Conservation (phyloP, 2,329 filamentous ascomycete species). For the Aotearoamyces nothofagi region DNA sequence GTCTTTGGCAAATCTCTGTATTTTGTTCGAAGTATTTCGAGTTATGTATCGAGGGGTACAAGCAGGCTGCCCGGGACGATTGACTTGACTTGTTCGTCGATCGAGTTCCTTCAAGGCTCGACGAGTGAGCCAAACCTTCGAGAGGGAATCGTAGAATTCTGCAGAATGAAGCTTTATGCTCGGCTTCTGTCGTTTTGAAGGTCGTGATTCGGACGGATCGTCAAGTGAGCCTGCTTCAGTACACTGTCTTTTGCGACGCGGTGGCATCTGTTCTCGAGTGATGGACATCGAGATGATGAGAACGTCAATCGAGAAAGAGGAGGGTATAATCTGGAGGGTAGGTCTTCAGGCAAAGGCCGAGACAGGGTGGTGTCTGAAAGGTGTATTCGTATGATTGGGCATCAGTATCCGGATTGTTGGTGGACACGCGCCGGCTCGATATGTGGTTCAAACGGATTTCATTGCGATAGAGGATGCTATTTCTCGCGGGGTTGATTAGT, state of each 20-base stretch:
- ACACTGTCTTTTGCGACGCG: conserved; percentile 4
- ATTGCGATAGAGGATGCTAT: too few relatives aligned
- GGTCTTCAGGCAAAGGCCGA: conserved; percentile 1
- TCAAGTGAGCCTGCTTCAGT: conserved; percentile 3
- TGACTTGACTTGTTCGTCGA: too few relatives aligned
- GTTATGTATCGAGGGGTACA: too few relatives aligned
- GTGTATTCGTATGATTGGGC: too few relatives aligned
- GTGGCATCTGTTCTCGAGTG: conserved; percentile 1
- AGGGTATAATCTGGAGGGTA: neutral
- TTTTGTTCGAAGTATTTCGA: too few relatives aligned
- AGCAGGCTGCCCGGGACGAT: too few relatives aligned
- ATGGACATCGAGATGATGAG: conserved; percentile 1
- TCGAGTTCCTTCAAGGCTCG: conserved; percentile 16
- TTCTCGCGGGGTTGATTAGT: too few relatives aligned
- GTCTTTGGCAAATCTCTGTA: too few relatives aligned
- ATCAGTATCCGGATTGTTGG: too few relatives aligned
- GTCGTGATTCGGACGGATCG: conserved; percentile 3
- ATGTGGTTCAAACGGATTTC: too few relatives aligned
- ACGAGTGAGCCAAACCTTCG: conserved; percentile 14
- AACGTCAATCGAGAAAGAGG: neutral
- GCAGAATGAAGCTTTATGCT: conserved; percentile 7
- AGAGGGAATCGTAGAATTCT: conserved; percentile 16
- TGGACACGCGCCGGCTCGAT: too few relatives aligned
- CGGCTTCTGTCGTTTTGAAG: conserved; percentile 4
- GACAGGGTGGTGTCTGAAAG: conserved; percentile 12